Evolutionary conservation across 2,329 filamentous ascomycete genomes (phyloP), one percentile per base, ranked within the genome.

Genomic region (Hymenoscyphus linearis): DNA sequence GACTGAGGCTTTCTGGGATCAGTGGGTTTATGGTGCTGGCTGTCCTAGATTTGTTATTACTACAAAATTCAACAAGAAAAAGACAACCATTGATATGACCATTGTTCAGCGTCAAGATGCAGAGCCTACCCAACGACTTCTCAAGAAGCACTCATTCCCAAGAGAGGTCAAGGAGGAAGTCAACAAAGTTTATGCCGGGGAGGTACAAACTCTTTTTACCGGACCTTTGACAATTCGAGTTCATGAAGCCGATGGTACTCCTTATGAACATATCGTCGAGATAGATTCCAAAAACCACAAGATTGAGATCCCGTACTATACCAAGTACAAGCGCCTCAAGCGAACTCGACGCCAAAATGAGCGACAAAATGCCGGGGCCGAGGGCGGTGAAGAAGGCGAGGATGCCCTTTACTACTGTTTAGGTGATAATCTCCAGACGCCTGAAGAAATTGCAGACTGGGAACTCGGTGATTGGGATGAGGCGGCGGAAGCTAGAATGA

Each of bases 161-260:
- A 84, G 91, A 59, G 89, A 95, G 66, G 85, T 93, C 60, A 90
- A 96, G 68, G 93, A 98, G 74, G 84, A 88, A 55, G 82, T 85
- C 9, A 81, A 87, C 63, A 84, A 84, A 35, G 82, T 96, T 37
- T 86, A 85, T 61, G 82, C 86, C 16, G 87, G 86, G 14, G 82
- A 85, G 58, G 78, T 91, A 16, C 90, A 91, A 66, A 83, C 86
- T n/a, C 82, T 91, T 1, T 98, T 98, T 70, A 95, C 92, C 0
- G 95, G 95, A 0, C 93, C 95, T 0, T 96, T 99, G 90, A 99
- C 95, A 0, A 93, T 99, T 65, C 84, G 95, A 35, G 97, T 99
- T 65, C 95, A 99, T 76, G 95, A 99, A 77, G 95, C 95, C 26
- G 96, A 99, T 71, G 95, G 95, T 10, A 98, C 95, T 0, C 95